These are phyloP conservation scores for Xylaria hypoxylon DNA, from an alignment of 2,329 filamentous ascomycete genomes.

Conservation along the genomic window DNA sequence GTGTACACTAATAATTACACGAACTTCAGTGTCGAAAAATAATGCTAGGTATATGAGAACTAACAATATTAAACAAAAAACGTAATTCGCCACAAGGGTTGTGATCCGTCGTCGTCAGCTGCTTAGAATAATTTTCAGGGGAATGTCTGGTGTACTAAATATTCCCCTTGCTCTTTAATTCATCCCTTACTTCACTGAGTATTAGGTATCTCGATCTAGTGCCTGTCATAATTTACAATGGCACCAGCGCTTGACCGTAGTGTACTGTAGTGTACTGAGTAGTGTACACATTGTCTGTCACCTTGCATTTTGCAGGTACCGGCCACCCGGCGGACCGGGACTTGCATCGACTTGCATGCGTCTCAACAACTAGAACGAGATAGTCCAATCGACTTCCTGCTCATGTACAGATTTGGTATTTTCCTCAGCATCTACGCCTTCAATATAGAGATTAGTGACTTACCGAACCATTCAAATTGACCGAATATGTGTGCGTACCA, in stretches of 20 bases:
- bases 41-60: slow-evolving; percentile 8
- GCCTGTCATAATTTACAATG: slow-evolving; percentile 1
- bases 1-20: no score
- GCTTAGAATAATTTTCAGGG: not conserved
- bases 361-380: not conserved
- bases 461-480: not conserved
- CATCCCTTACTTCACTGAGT: not conserved
- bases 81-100: slow-evolving; percentile 24
- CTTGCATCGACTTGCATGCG: slow-evolving; percentile 33
- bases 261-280: no score
- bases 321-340: slow-evolving; percentile 34
- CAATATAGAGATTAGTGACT: not conserved
- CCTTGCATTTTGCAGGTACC: slow-evolving; percentile 1
- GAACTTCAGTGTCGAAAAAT: no score
- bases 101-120: slow-evolving; percentile 22
- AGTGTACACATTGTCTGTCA: not conserved
- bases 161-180: not conserved
- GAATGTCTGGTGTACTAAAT: not conserved
- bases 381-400: slow-evolving; percentile 17
- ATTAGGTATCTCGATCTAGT: not conserved
- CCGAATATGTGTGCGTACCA: not conserved
- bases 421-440: not conserved
- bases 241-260: not conserved
- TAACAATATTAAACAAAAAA: slow-evolving; percentile 6
- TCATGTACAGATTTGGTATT: slow-evolving; percentile 14